phyloP scores from a whole-genome alignment of 2,329 filamentous ascomycete species.

The Aspergillus sp. region DNA sequence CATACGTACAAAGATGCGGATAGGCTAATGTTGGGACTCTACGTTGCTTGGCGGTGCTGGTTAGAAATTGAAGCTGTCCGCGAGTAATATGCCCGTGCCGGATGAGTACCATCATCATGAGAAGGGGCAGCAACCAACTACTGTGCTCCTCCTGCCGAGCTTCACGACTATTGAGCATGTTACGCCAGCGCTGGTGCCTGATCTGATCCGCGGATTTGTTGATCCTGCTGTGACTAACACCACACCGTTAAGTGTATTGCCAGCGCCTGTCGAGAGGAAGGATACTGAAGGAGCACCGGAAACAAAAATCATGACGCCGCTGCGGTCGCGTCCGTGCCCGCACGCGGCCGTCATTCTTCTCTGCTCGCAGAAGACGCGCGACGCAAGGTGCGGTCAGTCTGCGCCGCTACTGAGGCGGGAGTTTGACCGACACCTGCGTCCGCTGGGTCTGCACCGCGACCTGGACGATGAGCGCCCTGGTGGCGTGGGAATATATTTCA shows the following conservation, averaged over 20 bases:
- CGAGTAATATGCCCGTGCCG: constrained; percentile 86
- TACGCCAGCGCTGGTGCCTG: constrained; percentile 72
- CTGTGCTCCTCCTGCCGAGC: constrained; percentile 79
- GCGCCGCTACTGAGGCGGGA: constrained; percentile 88
- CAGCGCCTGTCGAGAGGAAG: constrained; percentile 40
- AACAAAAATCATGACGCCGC: constrained; percentile 40
- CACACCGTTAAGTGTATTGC: constrained; percentile 57
- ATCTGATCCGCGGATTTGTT: constrained; percentile 73
- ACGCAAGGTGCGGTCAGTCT: constrained; percentile 91
- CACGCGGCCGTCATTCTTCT: constrained; percentile 88
- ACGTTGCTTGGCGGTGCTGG: background rate
- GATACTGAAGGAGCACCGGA: constrained; percentile 23
- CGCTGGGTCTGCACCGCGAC: constrained; percentile 83
- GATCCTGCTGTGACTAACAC: constrained; percentile 74
- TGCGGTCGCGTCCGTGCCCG: constrained; percentile 70
- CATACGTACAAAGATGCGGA: background rate
- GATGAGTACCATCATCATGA: constrained; percentile 62
- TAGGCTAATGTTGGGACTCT: constrained; percentile 17
- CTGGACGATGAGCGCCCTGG: constrained; percentile 86
- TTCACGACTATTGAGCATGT: constrained; percentile 85
- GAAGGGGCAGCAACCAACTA: constrained; percentile 69
- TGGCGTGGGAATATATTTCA: constrained; percentile 94
- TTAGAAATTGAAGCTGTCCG: constrained; percentile 85
- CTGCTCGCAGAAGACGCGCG: constrained; percentile 92
- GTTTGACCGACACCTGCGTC: constrained; percentile 84